These are phyloP conservation scores for Fraxinus nigra DNA, from an alignment of 305 asterid genomes.

Conservation along the genomic window DNA sequence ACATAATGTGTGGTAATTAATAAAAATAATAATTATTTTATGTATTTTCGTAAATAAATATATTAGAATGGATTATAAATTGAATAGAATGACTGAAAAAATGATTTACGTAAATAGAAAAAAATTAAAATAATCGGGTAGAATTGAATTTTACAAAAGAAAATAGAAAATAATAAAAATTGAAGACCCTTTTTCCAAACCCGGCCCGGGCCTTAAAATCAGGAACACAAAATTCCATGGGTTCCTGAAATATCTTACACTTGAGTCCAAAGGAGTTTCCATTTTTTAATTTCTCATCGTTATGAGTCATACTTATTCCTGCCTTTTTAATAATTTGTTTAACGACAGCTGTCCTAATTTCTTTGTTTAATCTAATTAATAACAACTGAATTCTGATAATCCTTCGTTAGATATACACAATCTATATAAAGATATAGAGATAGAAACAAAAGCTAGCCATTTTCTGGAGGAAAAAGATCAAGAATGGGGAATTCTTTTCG, in stretches of 20 bases:
- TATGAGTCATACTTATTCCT: neutral
- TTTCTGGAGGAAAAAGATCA: neutral
- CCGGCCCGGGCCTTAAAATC: too few relatives aligned
- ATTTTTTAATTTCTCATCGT: neutral
- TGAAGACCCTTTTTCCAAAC: too few relatives aligned
- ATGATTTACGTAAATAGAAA: too few relatives aligned
- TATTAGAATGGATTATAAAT: too few relatives aligned
- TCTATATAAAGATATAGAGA: conserved; percentile 22
- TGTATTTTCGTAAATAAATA: too few relatives aligned
- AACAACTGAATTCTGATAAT: conserved; percentile 12
- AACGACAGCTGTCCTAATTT: conserved; percentile 45
- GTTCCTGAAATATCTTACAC: neutral
- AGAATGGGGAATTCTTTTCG: conserved; percentile 94
- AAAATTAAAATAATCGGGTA: too few relatives aligned
- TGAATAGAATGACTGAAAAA: too few relatives aligned
- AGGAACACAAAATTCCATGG: too few relatives aligned
- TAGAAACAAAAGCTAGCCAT: conserved; percentile 15
- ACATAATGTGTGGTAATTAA: too few relatives aligned
- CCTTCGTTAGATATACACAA: conserved; percentile 16
- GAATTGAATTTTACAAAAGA: too few relatives aligned
- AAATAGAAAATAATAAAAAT: too few relatives aligned
- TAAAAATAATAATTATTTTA: too few relatives aligned
- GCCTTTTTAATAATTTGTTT: conserved; percentile 19
- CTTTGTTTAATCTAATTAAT: neutral
- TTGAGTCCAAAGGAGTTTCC: neutral